These are phyloP conservation scores for Fusarium napiforme DNA, from an alignment of 2,329 filamentous ascomycete species.

Conservation along the genomic window DNA sequence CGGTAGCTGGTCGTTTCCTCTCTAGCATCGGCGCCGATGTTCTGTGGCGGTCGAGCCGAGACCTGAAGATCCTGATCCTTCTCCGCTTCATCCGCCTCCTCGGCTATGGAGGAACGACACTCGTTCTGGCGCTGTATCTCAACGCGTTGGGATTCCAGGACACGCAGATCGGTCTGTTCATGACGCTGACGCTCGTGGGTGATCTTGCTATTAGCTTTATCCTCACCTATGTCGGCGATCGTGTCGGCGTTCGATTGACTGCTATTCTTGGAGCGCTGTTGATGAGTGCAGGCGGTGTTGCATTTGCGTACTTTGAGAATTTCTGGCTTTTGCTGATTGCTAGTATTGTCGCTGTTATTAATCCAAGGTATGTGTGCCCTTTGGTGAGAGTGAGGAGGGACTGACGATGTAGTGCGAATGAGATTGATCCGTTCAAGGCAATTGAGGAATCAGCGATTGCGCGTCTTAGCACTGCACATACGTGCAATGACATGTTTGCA, in stretches of 20 bases:
- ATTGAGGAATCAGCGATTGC: conserved; percentile 40
- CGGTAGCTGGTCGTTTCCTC: conserved; percentile 1
- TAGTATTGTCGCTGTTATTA: conserved; percentile 36
- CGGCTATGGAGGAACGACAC: conserved; percentile 37
- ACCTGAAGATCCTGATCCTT: conserved; percentile 36
- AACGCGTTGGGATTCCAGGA: conserved; percentile 33
- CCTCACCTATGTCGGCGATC: conserved; percentile 37
- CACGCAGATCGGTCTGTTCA: conserved; percentile 35
- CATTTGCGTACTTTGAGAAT: conserved; percentile 33
- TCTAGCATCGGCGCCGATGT: conserved; percentile 34
- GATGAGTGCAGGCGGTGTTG: conserved; percentile 31
- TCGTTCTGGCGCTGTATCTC: conserved; percentile 38
- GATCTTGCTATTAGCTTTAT: conserved; percentile 40
- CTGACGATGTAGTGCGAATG: conserved; percentile 28
- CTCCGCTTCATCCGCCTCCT: conserved; percentile 35
- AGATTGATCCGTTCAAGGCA: conserved; percentile 41
- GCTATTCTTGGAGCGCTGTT: conserved; percentile 26
- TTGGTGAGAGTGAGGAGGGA: background rate
- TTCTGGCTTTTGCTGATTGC: conserved; percentile 35
- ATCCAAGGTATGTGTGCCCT: conserved; percentile 22
- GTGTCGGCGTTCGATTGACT: conserved; percentile 27
- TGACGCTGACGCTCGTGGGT: conserved; percentile 38
- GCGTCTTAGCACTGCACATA: conserved; percentile 32
- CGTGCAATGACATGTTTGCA: conserved; percentile 38
- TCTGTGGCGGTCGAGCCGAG: conserved; percentile 33